Conservation (phyloP, 2,329 filamentous ascomycete genomes). For the Phoma sp. region DNA sequence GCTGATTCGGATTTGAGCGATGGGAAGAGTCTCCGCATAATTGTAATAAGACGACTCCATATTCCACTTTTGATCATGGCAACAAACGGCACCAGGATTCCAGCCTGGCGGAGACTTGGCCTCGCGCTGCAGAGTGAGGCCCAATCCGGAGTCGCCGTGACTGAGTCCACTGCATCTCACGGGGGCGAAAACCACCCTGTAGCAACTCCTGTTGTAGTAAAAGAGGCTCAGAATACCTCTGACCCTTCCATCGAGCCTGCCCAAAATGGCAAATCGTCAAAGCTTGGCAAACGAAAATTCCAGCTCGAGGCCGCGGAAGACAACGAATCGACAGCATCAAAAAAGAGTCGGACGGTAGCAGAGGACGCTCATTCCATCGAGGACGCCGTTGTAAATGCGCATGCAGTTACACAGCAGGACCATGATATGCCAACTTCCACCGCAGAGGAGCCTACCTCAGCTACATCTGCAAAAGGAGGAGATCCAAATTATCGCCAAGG, state of each 20-base stretch:
- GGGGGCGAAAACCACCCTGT: constrained; percentile 15
- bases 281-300: constrained; percentile 49
- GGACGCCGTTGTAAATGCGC: not conserved
- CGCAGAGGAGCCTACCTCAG: constrained; percentile 12
- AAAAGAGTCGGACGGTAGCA: constrained; percentile 17
- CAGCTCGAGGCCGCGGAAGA: constrained; percentile 38
- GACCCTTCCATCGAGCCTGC: constrained; percentile 25
- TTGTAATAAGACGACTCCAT: constrained; percentile 28
- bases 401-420: constrained; percentile 14
- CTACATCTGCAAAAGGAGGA: constrained; percentile 36
- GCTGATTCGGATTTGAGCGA: constrained; percentile 50
- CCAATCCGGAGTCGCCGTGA: constrained; percentile 40
- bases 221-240: constrained; percentile 15
- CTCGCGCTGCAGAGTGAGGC: constrained; percentile 66
- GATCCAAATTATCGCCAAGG: constrained; percentile 45
- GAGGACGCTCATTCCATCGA: not conserved
- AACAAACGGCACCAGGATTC: constrained; percentile 48
- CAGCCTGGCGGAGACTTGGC: constrained; percentile 68
- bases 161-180: constrained; percentile 26
- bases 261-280: constrained; percentile 35
- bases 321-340: constrained; percentile 25
- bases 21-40: constrained; percentile 27
- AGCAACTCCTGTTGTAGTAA: constrained; percentile 10
- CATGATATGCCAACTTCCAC: constrained; percentile 12
- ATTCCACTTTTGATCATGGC: constrained; percentile 43